Conservation (phyloP, 2,329 filamentous ascomycete species). For the Annulohypoxylon truncatum region DNA sequence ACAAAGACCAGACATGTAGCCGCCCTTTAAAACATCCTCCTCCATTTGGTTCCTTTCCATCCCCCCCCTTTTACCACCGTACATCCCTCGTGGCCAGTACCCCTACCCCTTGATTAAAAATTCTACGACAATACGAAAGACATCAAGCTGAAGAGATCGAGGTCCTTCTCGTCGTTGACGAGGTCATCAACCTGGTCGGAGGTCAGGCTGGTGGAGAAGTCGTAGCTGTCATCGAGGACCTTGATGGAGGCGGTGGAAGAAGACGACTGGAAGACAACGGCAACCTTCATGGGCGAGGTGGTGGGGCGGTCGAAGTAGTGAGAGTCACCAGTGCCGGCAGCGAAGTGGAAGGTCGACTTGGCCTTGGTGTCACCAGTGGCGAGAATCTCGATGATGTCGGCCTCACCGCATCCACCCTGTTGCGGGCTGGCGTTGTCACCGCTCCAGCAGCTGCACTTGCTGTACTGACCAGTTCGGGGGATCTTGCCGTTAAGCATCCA, state of each 20-base stretch:
- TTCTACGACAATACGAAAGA: constrained; percentile 35
- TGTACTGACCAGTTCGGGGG: constrained; percentile 76
- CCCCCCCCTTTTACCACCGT: neutral
- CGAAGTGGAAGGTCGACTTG: constrained; percentile 77
- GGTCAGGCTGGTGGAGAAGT: constrained; percentile 56
- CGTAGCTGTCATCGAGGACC: constrained; percentile 57
- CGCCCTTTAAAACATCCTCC: constrained; percentile 15
- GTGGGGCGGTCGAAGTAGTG: constrained; percentile 78
- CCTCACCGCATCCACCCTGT: constrained; percentile 73
- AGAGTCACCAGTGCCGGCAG: constrained; percentile 71
- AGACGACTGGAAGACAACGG: constrained; percentile 68
- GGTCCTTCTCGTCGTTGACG: constrained; percentile 44
- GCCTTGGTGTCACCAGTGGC: constrained; percentile 71
- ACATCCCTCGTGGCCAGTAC: neutral
- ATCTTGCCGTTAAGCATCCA: constrained; percentile 82
- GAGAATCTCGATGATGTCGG: constrained; percentile 80
- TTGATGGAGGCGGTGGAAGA: constrained; percentile 67
- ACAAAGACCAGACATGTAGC: constrained; percentile 16
- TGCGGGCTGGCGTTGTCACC: constrained; percentile 50
- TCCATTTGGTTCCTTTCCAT: neutral
- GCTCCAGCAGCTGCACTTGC: constrained; percentile 77
- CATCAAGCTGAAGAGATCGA: constrained; percentile 47
- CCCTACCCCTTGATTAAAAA: neutral
- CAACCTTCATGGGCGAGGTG: constrained; percentile 69
- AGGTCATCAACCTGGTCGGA: constrained; percentile 52